Base-by-base conservation (phyloP, 2,329 filamentous ascomycete species). In the Fusarium lyarnte region DNA sequence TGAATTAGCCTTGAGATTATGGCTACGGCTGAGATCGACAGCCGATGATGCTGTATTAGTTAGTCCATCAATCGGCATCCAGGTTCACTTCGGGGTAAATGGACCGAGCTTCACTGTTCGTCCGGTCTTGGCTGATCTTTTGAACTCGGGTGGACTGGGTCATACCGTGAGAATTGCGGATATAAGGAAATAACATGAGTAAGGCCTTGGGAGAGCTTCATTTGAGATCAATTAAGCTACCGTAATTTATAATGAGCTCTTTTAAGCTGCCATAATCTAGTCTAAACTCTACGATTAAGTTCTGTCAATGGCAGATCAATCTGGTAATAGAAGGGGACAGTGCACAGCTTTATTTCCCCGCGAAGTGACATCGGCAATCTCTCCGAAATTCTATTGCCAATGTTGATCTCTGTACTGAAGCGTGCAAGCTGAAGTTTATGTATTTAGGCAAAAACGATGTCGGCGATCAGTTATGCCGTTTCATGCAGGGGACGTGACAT, bases 1-100 rank as follows among this genome's bases (percentile, higher is more conserved):
- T 69, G 36, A 43, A 65, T 70, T 59, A 64, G 52, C 59, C 66
- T 66, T 35, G 38, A 35, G 47, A 47, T 7, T 29, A 23, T 45
- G 38, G 45, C 29, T 45, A 55, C 46, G 39, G 65, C n/a, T 49
- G 46, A 52, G 66, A 69, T 69, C 66, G 45, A 47, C 64, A 58
- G 25, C 23, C 25, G 23, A 42, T 38, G 41, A 54, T 41, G 23
- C 54, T 58, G 41, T 35, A 49, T 49, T 49, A 36, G 53, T 69
- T 51, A 63, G 47, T 69, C 58, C 66, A 57, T 66, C 63, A 66
- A 66, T 69, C 66, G 58, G 66, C 58, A 45, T 42, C 23, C n/a
- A 47, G 27, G 42, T 31, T 66, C 45, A 42, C 43, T 51, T 69
- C 63, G 64, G 65, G 66, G 58, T 47, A 69, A 52, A 49, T 31